Conservation (phyloP, 2,329 filamentous ascomycete genomes). For the Monilinia laxa region DNA sequence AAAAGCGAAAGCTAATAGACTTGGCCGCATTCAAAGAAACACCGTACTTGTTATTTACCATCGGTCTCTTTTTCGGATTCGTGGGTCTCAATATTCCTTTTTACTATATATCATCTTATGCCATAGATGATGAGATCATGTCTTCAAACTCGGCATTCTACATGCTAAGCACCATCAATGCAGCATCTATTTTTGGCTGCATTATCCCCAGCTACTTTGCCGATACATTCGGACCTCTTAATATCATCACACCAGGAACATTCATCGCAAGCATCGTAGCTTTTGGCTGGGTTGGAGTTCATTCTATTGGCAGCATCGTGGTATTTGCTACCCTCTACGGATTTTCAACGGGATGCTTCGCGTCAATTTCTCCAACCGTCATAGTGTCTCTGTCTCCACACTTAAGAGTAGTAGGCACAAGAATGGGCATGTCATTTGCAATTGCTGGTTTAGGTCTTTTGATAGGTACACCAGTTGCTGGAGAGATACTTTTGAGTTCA, state of each 20-base stretch:
- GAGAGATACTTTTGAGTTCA: constrained; percentile 11
- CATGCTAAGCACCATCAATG: constrained; percentile 30
- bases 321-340: constrained; percentile 28
- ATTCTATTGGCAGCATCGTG: constrained; percentile 24
- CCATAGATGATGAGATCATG: constrained; percentile 24
- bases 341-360: constrained; percentile 29
- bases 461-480: constrained; percentile 24
- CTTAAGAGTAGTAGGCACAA: constrained; percentile 24
- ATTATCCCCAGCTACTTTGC: constrained; percentile 29
- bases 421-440: constrained; percentile 27
- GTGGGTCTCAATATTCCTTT: constrained; percentile 32
- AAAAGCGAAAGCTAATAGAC: constrained; percentile 28
- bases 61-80: constrained; percentile 49
- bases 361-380: constrained; percentile 27
- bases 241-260: constrained; percentile 41
- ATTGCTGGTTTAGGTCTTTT: constrained; percentile 25
- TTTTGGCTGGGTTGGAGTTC: constrained; percentile 27
- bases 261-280: constrained; percentile 24
- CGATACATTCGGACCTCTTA: constrained; percentile 29
- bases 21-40: constrained; percentile 21
- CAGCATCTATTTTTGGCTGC: constrained; percentile 30
- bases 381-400: constrained; percentile 24
- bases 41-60: constrained; percentile 39
- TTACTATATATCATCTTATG: constrained; percentile 31
- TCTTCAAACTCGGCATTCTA: constrained; percentile 29